A percentile compares a stretch with the other conserved stretches of the same genome.
Evolutionary conservation across 306 rosid species (phyloP).

Genomic region (Herpetospermum pedunculosum): DNA sequence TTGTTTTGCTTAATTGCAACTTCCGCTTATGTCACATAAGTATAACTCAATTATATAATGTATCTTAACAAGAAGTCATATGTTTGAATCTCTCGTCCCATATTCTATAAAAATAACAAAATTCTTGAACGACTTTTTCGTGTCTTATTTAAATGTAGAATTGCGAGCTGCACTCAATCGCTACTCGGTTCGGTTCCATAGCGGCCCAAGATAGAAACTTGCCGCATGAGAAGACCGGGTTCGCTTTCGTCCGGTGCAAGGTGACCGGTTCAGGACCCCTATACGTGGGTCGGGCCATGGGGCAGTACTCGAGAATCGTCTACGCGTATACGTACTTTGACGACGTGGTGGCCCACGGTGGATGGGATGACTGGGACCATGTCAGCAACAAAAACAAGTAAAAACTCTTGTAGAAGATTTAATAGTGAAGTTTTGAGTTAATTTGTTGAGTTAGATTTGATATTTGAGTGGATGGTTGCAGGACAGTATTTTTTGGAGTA

Average conservation of each 20-base stretch:
- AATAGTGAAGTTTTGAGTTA: too few relatives aligned
- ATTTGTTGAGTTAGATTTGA: too few relatives aligned
- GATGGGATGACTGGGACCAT: slow-evolving; percentile 80
- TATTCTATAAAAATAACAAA: too few relatives aligned
- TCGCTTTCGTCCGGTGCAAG: slow-evolving; percentile 57
- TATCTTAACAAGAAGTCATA: too few relatives aligned
- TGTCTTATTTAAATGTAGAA: too few relatives aligned
- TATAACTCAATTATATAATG: too few relatives aligned
- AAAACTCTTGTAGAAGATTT: too few relatives aligned
- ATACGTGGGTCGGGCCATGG: slow-evolving; percentile 84
- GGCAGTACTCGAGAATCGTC: slow-evolving; percentile 56
- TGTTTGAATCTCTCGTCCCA: too few relatives aligned
- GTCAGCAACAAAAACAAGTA: slow-evolving; percentile 42
- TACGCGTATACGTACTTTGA: slow-evolving; percentile 61
- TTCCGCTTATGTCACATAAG: too few relatives aligned
- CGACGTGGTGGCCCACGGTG: slow-evolving; percentile 58
- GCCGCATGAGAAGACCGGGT: slow-evolving; percentile 57
- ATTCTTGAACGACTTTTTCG: not conserved
- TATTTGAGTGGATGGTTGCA: slow-evolving; percentile 19
- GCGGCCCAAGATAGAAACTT: slow-evolving; percentile 65
- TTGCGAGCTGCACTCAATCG: slow-evolving; percentile 67
- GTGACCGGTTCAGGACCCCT: slow-evolving; percentile 66
- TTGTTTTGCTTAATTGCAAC: too few relatives aligned
- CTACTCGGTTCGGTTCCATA: slow-evolving; percentile 65
- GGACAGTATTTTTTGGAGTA: slow-evolving; percentile 70